Percentiles rank a stretch among this genome's conserved stretches.
These are phyloP conservation scores for Phytophthora chlamydospora DNA, from an alignment of 352 stramenopile genomes.

Conservation along the genomic window DNA sequence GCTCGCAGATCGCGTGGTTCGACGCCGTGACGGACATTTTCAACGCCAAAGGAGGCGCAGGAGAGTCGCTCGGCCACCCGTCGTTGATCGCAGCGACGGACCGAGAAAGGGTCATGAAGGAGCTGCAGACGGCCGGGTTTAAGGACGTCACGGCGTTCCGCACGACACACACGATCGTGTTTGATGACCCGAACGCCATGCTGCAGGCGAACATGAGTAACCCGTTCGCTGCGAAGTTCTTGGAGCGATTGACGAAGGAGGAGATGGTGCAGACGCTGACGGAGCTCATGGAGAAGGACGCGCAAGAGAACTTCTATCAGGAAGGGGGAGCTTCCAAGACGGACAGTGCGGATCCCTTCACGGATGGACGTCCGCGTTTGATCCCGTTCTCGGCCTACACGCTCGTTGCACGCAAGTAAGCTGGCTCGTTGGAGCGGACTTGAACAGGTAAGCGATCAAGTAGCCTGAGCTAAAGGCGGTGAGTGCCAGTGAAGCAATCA, in stretches of 20 bases:
- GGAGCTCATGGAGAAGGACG: slow-evolving; percentile 28
- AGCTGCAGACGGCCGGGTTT: slow-evolving; percentile 34
- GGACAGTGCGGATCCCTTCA: slow-evolving; percentile 13
- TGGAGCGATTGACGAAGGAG: slow-evolving; percentile 34
- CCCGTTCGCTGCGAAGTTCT: slow-evolving; percentile 33
- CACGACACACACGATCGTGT: slow-evolving; percentile 42
- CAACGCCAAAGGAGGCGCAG: slow-evolving; percentile 26
- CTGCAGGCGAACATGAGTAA: slow-evolving; percentile 36
- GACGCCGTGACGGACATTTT: slow-evolving; percentile 38
- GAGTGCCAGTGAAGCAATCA: slow-evolving; percentile 1
- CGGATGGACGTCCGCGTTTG: slow-evolving; percentile 25
- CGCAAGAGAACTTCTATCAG: slow-evolving; percentile 29
- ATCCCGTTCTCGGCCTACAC: slow-evolving; percentile 34
- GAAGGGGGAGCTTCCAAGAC: neutral
- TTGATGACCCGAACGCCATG: slow-evolving; percentile 34
- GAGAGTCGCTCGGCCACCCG: slow-evolving; percentile 10
- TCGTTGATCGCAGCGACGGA: slow-evolving; percentile 20
- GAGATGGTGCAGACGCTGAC: slow-evolving; percentile 26
- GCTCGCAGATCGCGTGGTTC: slow-evolving; percentile 44
- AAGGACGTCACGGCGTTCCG: slow-evolving; percentile 28
- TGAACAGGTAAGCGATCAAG: neutral
- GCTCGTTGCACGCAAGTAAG: slow-evolving; percentile 38
- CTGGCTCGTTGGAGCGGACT: neutral
- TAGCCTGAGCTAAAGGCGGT: neutral
- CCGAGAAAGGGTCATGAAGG: slow-evolving; percentile 18